Base-by-base conservation (phyloP, 2,329 filamentous ascomycete species). In the Zymoseptoria brevis region DNA sequence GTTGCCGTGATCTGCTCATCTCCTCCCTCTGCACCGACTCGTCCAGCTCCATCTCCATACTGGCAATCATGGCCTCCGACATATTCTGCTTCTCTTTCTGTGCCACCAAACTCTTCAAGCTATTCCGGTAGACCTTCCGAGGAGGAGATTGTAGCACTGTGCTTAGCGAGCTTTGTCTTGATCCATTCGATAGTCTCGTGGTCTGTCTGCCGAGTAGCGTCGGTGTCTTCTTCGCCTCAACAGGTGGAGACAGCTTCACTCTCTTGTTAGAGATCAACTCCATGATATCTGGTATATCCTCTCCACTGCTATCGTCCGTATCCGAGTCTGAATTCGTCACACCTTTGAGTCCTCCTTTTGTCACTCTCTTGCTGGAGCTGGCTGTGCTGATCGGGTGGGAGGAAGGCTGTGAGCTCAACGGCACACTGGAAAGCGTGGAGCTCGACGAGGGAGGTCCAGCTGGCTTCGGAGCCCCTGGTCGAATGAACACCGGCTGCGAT, bases 311-410 rank as follows among this genome's bases (percentile, higher is more conserved):
- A 53, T 66, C 66, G 41, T 60, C 62, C 24, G 67, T 68, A 41
- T 69, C 72, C 1, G 72, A 72, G 54, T 74, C 72, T 1, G 72
- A 74, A 35, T 73, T 70, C 8, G 67, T 80, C 49, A 92, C 77
- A 2, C 80, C 71, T 57, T 79, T 73, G 56, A 78, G 71, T 2
- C 82, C 82, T 66, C 80, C 75, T 59, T 77, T 87, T 6, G 60
- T 60, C 11, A 83, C 59, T 16, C 75, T 71, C 73, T 66, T 83
- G 77, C 71, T 83, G 76, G 60, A 78, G 75, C 54, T 72, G 45
- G 55, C 54, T 8, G 61, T 60, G 49, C 59, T 63, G 51, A 60
- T 41, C 3, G 55, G 50, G 19, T 55, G 53, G 8, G 49, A 45
- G 19, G 64, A 60, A 6, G 57, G 52, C 59, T 63, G 64, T 13